Evolutionary conservation across 1,139 yeast species (phyloP), one percentile per base, ranked within the genome.

Genomic region (Geotrichum armillariae): DNA sequence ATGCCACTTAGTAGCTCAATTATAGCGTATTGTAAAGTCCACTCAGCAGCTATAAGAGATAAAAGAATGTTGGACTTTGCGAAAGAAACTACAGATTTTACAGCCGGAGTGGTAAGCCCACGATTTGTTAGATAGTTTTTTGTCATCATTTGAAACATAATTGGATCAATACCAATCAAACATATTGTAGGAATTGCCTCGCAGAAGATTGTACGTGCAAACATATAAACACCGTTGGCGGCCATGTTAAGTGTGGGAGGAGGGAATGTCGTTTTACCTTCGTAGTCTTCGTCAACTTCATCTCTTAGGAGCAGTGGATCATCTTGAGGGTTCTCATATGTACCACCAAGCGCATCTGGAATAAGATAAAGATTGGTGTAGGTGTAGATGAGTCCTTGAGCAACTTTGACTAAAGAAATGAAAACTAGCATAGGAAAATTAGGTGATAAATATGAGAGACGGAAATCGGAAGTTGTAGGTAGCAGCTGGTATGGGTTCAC

Each of bases 1-100:
- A 12, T 17, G 16, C 14, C 25, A 18, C 43, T 22, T 3, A 40
- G 22, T 1, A 31, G 36, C 35, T 40, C 43, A 31, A 40, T 17
- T 9, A 40, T 17, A 5, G 14, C 11, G 23, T 17, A 40, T 9
- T 40, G 43, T 4, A 40, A 11, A 11, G 43, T 12, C 43, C 43
- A 40, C 12, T 40, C 43, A 3, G 21, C 16, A 7, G 18, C 35
- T 5, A 29, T 12, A 31, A 27, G 33, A 14, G 9, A 7, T 5
- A 4, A 5, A 40, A 16, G 2, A 3, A 17, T 11, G 17, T 9
- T 3, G n/a, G 8, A 3, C 18, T 14, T 7, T 29, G 6, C 16
- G 18, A n/a, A 17, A 16, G 12, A 5, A 40, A 27, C 8, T 9
- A 5, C 7, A 20, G 32, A 40, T 27, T 12, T 9, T n/a, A 23